Conservation (phyloP, 1,284 basidiomycete species). For the Ceratobasidium sp. region DNA sequence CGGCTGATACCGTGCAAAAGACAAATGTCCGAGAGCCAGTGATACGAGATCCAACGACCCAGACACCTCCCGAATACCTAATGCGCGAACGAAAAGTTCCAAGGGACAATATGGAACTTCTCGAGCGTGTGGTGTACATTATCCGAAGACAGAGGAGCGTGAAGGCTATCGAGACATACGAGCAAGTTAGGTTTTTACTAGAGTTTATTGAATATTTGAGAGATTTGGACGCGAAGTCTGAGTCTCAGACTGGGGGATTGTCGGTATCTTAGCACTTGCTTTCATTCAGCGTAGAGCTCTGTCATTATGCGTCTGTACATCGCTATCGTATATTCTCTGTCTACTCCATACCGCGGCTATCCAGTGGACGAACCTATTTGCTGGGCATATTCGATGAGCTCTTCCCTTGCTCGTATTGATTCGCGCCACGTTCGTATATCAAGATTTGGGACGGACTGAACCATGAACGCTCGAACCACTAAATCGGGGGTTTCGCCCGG, state of each 20-base stretch:
- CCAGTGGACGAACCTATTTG: not conserved
- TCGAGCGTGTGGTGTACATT: slow-evolving; percentile 74
- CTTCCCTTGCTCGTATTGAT: slow-evolving; percentile 21
- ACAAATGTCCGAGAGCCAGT: too few relatives aligned
- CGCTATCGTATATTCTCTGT: not conserved
- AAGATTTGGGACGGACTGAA: slow-evolving; percentile 34
- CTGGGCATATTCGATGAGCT: slow-evolving; percentile 14
- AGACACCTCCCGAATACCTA: slow-evolving; percentile 18
- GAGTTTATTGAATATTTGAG: slow-evolving; percentile 77
- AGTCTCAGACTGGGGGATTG: not conserved
- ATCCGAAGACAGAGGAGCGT: slow-evolving; percentile 76
- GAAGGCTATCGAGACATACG: slow-evolving; percentile 88
- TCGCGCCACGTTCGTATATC: slow-evolving; percentile 19
- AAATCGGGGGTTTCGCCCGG: not conserved
- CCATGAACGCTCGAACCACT: slow-evolving; percentile 15
- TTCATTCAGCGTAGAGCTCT: not conserved
- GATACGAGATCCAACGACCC: slow-evolving; percentile 43
- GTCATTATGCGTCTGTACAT: not conserved
- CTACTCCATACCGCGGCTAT: not conserved
- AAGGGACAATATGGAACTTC: slow-evolving; percentile 64
- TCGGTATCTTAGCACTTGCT: not conserved
- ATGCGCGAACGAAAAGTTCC: slow-evolving; percentile 47
- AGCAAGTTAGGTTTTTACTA: slow-evolving; percentile 84
- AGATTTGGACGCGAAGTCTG: slow-evolving; percentile 37
- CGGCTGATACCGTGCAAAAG: not conserved